These are phyloP conservation scores for Mimosa bimucronata DNA, from an alignment of 306 rosid genomes.

Conservation along the genomic window DNA sequence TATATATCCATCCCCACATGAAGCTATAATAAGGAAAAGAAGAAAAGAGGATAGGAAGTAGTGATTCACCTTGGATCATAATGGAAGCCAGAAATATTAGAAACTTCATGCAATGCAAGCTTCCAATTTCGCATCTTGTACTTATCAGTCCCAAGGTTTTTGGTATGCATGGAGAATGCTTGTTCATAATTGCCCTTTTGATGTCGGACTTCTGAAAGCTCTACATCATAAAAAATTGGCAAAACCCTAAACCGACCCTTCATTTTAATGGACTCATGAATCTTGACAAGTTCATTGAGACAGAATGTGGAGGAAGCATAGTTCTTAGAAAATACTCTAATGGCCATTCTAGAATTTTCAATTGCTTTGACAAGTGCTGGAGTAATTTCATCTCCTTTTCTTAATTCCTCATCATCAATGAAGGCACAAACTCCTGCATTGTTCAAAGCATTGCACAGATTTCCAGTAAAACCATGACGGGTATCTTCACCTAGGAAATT, in stretches of 20 bases:
- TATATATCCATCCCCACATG: no score
- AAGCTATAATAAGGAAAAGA: neutral
- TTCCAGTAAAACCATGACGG: neutral
- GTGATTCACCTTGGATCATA: neutral
- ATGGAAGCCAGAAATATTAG: neutral
- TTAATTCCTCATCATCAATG: neutral
- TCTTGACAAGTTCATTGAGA: neutral
- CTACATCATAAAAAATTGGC: neutral
- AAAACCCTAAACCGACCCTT: neutral
- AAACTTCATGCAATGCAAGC: neutral
- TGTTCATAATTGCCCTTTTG: neutral
- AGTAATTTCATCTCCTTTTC: neutral
- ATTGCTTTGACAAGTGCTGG: neutral
- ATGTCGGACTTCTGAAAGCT: neutral
- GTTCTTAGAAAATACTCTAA: neutral
- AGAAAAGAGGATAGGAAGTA: neutral
- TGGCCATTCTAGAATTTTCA: neutral
- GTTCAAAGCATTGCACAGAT: neutral
- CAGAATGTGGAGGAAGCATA: neutral
- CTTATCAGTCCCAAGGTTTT: neutral
- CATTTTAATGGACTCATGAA: neutral
- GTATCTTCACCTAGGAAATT: neutral
- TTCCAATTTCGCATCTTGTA: neutral
- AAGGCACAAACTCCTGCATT: neutral
- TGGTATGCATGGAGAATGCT: neutral